Base-by-base conservation (phyloP, 108 stramenopile species). In the Fistulifera pelliculosa region DNA sequence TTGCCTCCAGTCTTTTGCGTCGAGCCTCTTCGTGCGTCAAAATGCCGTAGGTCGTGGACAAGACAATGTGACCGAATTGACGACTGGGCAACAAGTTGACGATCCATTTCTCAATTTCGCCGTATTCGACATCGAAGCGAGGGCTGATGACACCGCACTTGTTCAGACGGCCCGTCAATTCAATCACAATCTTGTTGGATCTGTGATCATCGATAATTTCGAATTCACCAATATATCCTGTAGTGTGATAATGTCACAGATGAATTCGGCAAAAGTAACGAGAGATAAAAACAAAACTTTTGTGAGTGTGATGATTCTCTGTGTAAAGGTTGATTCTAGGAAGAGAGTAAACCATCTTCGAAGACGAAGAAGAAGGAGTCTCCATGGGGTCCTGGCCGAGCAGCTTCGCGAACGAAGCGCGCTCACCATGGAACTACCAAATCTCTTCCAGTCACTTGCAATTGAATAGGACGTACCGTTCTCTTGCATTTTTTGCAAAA, bases 1-100 rank as follows among this genome's bases (percentile, higher is more conserved):
- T 99, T 99, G 52, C 99, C 99, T 66, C 99, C 99, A 24, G 97
- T 98, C 79, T 98, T 95, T 97, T 97, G 63, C 96, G 90, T 63
- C 95, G 93, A 12, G 99, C 99, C 84, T 99, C 99, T 67, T 98
- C 96, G 69, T 99, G 99, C 73, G 97, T 97, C 99, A 99, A 98
- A 86, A 99, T 99, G 49, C 99, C 99, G 56, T 81, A 93, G 0
- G 96, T 90, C 35, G 99, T 99, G 53, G 92, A 87, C 49, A 99
- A 70, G 50, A 99, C 84, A 59, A 99, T 77, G 74, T 98, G 96
- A 38, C 99, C 99, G 77, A 99, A 99, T 78, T 99, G 97, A 74
- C 97, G 84, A 53, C 78, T 76, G n/a, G 97, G 97, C 53, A 99
- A 69, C 28, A 99, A 81, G 69, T 96, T 95, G 58, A 91, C 90